Evolutionary conservation across 371 early-diverging fungal genomes (phyloP).

Genomic region (Chytridium lagenaria): DNA sequence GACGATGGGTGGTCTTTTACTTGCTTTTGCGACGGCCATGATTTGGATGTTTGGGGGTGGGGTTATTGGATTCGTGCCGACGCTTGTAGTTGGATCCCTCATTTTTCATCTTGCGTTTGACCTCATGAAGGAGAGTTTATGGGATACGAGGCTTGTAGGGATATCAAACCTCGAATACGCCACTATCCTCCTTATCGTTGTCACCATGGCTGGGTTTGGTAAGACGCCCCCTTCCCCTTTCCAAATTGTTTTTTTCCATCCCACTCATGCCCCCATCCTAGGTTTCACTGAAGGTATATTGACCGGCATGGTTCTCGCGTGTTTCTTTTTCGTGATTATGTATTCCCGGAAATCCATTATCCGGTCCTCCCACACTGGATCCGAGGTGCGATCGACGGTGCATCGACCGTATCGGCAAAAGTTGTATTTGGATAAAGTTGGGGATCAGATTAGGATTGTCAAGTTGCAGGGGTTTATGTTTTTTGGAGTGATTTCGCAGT

Average conservation of each 20-base stretch:
- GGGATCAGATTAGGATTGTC: constrained; percentile 84
- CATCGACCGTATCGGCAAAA: constrained; percentile 88
- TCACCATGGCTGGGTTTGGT: constrained; percentile 66
- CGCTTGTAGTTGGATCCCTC: constrained; percentile 86
- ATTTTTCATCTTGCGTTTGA: constrained; percentile 96
- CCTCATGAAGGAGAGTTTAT: constrained; percentile 84
- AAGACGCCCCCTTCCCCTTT: not conserved
- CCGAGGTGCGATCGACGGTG: constrained; percentile 84
- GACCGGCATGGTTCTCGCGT: constrained; percentile 89
- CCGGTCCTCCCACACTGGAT: constrained; percentile 78
- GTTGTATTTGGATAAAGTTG: constrained; percentile 80
- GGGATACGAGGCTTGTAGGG: constrained; percentile 82
- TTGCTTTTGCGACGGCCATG: constrained; percentile 76
- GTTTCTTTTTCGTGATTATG: constrained; percentile 88
- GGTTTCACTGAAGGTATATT: constrained; percentile 94
- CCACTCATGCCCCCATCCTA: not conserved
- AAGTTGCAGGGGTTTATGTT: constrained; percentile 88
- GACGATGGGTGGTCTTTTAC: constrained; percentile 82
- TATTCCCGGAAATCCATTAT: constrained; percentile 82
- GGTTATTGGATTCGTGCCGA: constrained; percentile 91
- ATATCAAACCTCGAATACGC: constrained; percentile 85
- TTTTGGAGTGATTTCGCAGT: constrained; percentile 70
- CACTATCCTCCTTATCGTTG: constrained; percentile 83
- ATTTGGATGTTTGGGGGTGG: constrained; percentile 85
- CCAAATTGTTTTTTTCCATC: not conserved